phyloP scores from a whole-genome alignment of 208 protist species.

The Herpetomonas samuelpessoai region DNA sequence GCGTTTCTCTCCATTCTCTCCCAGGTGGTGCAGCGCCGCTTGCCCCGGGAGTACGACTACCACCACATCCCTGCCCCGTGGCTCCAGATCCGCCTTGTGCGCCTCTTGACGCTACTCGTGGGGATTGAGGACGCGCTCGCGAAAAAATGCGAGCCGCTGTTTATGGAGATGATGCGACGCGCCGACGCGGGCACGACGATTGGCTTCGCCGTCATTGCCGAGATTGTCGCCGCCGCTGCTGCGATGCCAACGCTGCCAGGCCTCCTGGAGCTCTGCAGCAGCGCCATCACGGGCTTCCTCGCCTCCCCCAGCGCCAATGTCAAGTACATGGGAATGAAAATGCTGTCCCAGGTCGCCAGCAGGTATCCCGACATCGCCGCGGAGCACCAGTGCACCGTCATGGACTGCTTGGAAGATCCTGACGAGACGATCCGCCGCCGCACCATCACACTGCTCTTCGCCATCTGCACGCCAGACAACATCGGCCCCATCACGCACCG shows the following conservation, averaged over 20 bases:
- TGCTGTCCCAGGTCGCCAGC: slow-evolving; percentile 90
- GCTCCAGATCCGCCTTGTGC: slow-evolving; percentile 95
- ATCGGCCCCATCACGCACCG: slow-evolving; percentile 87
- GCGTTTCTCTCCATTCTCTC: slow-evolving; percentile 93
- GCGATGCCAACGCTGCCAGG: slow-evolving; percentile 82
- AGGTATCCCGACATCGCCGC: slow-evolving; percentile 83
- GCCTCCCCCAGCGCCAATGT: slow-evolving; percentile 89
- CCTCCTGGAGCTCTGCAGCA: slow-evolving; percentile 81
- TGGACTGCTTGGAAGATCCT: slow-evolving; percentile 92
- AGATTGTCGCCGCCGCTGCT: slow-evolving; percentile 86
- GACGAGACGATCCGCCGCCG: slow-evolving; percentile 95
- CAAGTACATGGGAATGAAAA: slow-evolving; percentile 94
- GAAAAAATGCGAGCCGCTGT: slow-evolving; percentile 63
- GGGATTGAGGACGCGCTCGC: slow-evolving; percentile 39
- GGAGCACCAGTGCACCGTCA: slow-evolving; percentile 92
- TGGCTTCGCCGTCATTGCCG: slow-evolving; percentile 83
- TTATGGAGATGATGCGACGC: slow-evolving; percentile 86
- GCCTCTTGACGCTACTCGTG: slow-evolving; percentile 79
- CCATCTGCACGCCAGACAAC: slow-evolving; percentile 94
- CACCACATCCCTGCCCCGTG: slow-evolving; percentile 96
- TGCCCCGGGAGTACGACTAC: slow-evolving; percentile 94
- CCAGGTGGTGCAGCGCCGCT: slow-evolving; percentile 89
- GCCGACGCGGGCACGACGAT: slow-evolving; percentile 91
- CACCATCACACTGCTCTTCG: slow-evolving; percentile 92
- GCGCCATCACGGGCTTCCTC: slow-evolving; percentile 76